phyloP scores from a whole-genome alignment of 352 stramenopile species.

The Globisporangium iwayamae region DNA sequence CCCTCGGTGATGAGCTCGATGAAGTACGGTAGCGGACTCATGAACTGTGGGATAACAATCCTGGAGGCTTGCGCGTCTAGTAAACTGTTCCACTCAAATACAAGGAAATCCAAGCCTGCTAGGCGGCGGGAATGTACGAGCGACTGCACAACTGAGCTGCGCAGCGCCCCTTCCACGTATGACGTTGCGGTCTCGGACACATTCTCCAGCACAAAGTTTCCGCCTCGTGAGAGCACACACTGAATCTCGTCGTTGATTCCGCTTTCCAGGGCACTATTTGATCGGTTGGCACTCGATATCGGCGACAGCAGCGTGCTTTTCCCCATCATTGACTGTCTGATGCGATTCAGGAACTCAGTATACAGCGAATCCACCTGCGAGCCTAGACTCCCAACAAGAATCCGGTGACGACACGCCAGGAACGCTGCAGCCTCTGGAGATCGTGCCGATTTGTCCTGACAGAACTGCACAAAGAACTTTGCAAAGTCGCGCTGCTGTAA shows the following conservation, averaged over 20 bases:
- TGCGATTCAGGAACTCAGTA: conserved; percentile 34
- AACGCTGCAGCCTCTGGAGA: conserved; percentile 36
- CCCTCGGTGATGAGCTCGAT: conserved; percentile 62
- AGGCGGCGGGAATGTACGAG: conserved; percentile 46
- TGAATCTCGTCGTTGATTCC: conserved; percentile 50
- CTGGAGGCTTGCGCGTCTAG: background rate
- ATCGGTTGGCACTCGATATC: background rate
- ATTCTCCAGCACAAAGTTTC: conserved; percentile 32
- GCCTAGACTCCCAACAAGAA: conserved; percentile 35
- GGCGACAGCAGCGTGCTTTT: conserved; percentile 8
- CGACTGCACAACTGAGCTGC: conserved; percentile 38
- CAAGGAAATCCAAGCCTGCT: conserved; percentile 55
- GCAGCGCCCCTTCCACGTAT: conserved; percentile 32
- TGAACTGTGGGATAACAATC: conserved; percentile 22
- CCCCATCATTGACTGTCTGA: conserved; percentile 28
- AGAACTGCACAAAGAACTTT: conserved; percentile 46
- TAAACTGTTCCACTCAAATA: conserved; percentile 36
- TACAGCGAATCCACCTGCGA: conserved; percentile 49
- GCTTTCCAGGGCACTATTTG: conserved; percentile 40
- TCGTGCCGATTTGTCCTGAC: conserved; percentile 20
- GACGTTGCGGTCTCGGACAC: conserved; percentile 42
- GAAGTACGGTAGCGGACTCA: conserved; percentile 45
- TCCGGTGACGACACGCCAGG: conserved; percentile 32
- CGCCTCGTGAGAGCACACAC: conserved; percentile 29
- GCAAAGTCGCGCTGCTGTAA: conserved; percentile 61